phyloP scores from a whole-genome alignment of 352 stramenopile genomes.

The Phytophthora palmivora region DNA sequence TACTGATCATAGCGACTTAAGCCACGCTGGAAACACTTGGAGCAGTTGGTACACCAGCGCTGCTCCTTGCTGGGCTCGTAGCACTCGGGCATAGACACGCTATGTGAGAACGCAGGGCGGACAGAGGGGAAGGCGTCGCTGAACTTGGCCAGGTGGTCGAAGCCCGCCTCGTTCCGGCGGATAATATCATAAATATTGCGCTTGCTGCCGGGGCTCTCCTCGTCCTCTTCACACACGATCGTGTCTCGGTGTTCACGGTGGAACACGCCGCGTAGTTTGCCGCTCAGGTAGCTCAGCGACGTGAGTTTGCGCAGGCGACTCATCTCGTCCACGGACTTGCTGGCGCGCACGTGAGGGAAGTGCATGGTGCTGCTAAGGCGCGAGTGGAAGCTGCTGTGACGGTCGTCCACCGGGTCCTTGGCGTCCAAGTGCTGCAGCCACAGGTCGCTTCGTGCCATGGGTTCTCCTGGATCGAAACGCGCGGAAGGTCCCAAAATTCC shows the following conservation, averaged over 20 bases:
- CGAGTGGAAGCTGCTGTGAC: constrained; percentile 13
- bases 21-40: constrained; percentile 76
- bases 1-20: constrained; percentile 77
- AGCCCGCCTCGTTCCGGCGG: constrained; percentile 42
- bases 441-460: constrained; percentile 11
- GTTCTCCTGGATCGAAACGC: background rate
- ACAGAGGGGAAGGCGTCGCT: constrained; percentile 5
- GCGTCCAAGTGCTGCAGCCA: constrained; percentile 19
- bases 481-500: constrained; percentile 29
- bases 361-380: background rate
- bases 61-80: constrained; percentile 74
- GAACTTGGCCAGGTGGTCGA: constrained; percentile 39
- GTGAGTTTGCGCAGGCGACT: constrained; percentile 62
- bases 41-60: constrained; percentile 82
- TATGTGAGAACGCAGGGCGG: constrained; percentile 20
- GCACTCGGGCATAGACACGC: constrained; percentile 23
- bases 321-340: constrained; percentile 40
- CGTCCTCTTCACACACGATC: constrained; percentile 65
- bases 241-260: constrained; percentile 64
- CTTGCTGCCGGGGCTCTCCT: constrained; percentile 41
- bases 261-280: constrained; percentile 64
- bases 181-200: constrained; percentile 67
- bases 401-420: constrained; percentile 24
- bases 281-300: constrained; percentile 63
- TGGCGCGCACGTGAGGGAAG: constrained; percentile 15